Base-by-base conservation (phyloP, 2,329 filamentous ascomycete genomes). In the Cryphonectria parasitica region DNA sequence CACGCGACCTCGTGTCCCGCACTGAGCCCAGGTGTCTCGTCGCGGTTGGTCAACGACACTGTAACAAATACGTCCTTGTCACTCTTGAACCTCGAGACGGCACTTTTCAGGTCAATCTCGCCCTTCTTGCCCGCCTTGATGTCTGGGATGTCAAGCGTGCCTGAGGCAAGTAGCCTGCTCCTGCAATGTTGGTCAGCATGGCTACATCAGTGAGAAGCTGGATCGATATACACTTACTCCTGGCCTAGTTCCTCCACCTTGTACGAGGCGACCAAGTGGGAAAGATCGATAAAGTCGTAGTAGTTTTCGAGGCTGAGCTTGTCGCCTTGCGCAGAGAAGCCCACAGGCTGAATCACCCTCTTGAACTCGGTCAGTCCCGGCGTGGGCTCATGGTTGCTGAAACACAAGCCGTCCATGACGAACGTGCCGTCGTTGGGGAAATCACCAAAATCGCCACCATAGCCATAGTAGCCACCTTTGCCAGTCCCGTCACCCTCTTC, bases 381-480 rank as follows among this genome's bases (percentile, higher is more conserved):
- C 0, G 84, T 88, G 0, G 89, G 86, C 17, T 82, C 80, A 74
- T 91, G 89, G 22, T 82, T 80, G 65, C 84, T 86, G 74, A 82
- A 82, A 36, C 86, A 79, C 5, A 90, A 76, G 0, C 89, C 89
- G 74, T 90, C 89, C 85, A 90, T 88, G 71, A 90, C 87, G 73
- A 90, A 91, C 0, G 85, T 87, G 2, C 83, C 83, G 70, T 90
- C 88, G 71, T 90, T 88, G 0, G 88, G 89, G 2, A 80, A 76
- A 70, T 91, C 89, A 1, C 85, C 87, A 78, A 90, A 91, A 75
- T 91, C 88, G 13, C 88, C 88, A 2, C 88, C 89, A 64, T 89
- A 90, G 1, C 83, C 88, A 73, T 87, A 89, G 75, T 84, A 89
- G 0, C 79, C 79, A 69, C 80, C 82, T 36, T 71, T 72, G 28